Evolutionary conservation across 441 rosid species (phyloP).

Genomic region (Euphorbia schlechtendalii): DNA sequence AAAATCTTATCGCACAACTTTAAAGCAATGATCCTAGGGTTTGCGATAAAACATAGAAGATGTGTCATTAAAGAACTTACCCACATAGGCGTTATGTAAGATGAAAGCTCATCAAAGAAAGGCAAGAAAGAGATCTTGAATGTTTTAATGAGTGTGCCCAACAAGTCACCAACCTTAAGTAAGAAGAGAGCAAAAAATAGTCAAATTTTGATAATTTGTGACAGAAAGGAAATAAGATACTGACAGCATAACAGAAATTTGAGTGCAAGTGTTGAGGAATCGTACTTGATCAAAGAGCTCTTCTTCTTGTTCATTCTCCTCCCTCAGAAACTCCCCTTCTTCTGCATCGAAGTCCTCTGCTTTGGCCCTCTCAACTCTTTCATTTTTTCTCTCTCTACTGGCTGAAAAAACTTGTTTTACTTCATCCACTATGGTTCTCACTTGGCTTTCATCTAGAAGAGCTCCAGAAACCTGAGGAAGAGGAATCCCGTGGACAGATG

Average conservation of each 20-base stretch:
- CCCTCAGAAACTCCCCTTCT: conserved; percentile 92
- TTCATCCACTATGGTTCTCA: conserved; percentile 88
- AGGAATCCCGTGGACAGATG: not conserved
- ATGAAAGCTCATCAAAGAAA: conserved; percentile 77
- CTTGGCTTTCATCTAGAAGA: conserved; percentile 79
- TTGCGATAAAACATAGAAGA: not conserved
- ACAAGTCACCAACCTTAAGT: conserved; percentile 72
- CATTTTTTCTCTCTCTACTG: conserved; percentile 83
- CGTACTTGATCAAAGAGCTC: conserved; percentile 94
- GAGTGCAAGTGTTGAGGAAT: not conserved
- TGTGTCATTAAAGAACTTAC: conserved; percentile 36
- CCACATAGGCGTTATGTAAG: conserved; percentile 91
- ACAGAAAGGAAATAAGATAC: not conserved
- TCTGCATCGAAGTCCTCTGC: conserved; percentile 99
- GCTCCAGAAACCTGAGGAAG: conserved; percentile 62
- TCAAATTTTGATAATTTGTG: too few species aligned
- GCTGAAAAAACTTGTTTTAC: conserved; percentile 87
- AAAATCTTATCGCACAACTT: not conserved
- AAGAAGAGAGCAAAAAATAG: conserved; percentile 12
- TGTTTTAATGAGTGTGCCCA: conserved; percentile 85
- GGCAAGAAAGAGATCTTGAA: conserved; percentile 77
- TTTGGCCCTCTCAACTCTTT: conserved; percentile 81
- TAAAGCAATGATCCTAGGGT: not conserved
- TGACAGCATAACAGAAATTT: conserved; percentile 1
- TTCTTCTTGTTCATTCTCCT: conserved; percentile 98